These are phyloP conservation scores for Spencermartinsiella europaea DNA, from an alignment of 805 yeast genomes.

Conservation along the genomic window DNA sequence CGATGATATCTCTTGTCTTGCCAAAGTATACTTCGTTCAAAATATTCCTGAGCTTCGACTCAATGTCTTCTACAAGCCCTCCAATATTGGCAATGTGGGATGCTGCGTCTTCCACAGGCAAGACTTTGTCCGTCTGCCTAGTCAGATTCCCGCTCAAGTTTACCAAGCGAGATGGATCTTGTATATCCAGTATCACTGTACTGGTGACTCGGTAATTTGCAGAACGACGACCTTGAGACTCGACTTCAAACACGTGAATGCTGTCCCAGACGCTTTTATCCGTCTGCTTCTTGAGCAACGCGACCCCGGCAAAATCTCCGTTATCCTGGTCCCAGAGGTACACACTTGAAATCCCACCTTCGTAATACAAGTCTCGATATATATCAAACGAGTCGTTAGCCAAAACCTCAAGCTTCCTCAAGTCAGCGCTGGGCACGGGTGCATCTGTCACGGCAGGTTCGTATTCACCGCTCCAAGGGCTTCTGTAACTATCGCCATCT, in stretches of 20 bases:
- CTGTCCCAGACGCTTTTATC: constrained; percentile 75
- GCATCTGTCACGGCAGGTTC: constrained; percentile 54
- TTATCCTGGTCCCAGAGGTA: constrained; percentile 86
- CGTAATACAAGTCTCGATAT: constrained; percentile 89
- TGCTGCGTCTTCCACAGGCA: constrained; percentile 43
- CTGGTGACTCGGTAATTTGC: constrained; percentile 72
- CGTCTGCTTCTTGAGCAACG: constrained; percentile 62
- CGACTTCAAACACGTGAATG: constrained; percentile 84
- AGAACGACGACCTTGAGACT: constrained; percentile 33
- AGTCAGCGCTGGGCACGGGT: constrained; percentile 61
- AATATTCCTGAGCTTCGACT: constrained; percentile 77
- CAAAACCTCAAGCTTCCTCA: constrained; percentile 69
- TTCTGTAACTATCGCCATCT: constrained; percentile 86
- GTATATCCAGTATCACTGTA: constrained; percentile 68
- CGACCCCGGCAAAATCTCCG: constrained; percentile 83
- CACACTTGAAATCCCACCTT: constrained; percentile 86
- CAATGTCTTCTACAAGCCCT: constrained; percentile 78
- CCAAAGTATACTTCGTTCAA: constrained; percentile 94
- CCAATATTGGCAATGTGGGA: constrained; percentile 88
- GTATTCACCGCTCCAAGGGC: constrained; percentile 85
- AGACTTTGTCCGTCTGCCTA: constrained; percentile 61
- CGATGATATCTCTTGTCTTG: constrained; percentile 82
- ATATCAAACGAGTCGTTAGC: constrained; percentile 91
- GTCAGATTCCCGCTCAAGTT: constrained; percentile 78
- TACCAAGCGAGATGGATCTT: constrained; percentile 32